These are phyloP conservation scores for Sporopachydermia cereana DNA, from an alignment of 1,139 yeast genomes.

Conservation along the genomic window DNA sequence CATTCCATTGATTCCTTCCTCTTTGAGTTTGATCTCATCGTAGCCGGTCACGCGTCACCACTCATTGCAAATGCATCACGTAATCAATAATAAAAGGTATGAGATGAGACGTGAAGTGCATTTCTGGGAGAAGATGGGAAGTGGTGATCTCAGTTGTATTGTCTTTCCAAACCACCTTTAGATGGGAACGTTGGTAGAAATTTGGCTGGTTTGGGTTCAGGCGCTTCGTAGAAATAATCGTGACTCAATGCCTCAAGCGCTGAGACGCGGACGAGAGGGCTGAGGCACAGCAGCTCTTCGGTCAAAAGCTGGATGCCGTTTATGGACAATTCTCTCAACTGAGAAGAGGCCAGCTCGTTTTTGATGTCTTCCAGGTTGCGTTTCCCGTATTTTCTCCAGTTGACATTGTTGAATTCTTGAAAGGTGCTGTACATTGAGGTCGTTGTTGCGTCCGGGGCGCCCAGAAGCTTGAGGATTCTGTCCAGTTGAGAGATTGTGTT, in stretches of 20 bases:
- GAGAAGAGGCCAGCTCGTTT: constrained; percentile 11
- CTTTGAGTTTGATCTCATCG: no score
- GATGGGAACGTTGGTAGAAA: not conserved
- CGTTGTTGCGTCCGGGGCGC: constrained; percentile 41
- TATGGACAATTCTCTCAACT: not conserved
- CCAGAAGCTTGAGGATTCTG: constrained; percentile 36
- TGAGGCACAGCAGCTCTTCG: constrained; percentile 1
- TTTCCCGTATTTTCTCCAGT: not conserved
- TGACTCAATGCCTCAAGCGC: constrained; percentile 8
- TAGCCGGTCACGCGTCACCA: no score
- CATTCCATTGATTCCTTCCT: no score
- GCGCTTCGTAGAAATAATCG: constrained; percentile 7
- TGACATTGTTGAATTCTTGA: constrained; percentile 3
- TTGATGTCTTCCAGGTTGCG: constrained; percentile 10
- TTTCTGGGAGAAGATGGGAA: no score
- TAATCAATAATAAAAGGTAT: no score
- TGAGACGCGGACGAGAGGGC: constrained; percentile 2
- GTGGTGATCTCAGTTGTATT: no score
- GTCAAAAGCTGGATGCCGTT: not conserved
- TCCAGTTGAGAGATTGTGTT: constrained; percentile 43
- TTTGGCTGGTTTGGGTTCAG: constrained; percentile 1
- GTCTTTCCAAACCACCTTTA: not conserved
- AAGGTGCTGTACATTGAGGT: constrained; percentile 23
- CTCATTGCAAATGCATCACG: no score
- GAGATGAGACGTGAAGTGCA: no score